phyloP scores from a whole-genome alignment of 768 basidiomycete genomes.

The Kwoniella botswanensis region DNA sequence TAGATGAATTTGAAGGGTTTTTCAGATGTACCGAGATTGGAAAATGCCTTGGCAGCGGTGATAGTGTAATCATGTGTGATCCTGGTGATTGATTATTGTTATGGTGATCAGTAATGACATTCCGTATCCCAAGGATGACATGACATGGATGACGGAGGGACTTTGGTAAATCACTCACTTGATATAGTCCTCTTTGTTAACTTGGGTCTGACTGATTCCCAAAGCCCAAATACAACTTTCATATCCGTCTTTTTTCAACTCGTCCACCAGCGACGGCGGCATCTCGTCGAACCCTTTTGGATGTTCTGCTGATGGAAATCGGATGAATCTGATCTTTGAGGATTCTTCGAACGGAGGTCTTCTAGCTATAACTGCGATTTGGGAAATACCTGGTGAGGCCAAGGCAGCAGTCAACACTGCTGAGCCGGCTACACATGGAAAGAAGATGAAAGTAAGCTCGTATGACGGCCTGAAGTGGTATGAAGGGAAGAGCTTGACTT shows the following conservation, averaged over 20 bases:
- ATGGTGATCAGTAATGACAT: no score
- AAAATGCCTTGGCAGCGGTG: conserved; percentile 54
- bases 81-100: conserved; percentile 6
- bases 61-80: conserved; percentile 60
- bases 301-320: conserved; percentile 26
- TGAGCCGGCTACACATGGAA: conserved; percentile 25
- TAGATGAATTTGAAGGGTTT: conserved; percentile 60
- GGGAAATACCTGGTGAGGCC: conserved; percentile 26
- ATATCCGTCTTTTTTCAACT: conserved; percentile 26
- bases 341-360: conserved; percentile 27
- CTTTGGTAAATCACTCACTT: conserved; percentile 23
- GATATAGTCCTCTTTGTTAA: conserved; percentile 35
- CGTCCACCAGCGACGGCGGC: conserved; percentile 19
- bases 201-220: conserved; percentile 31
- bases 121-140: no score
- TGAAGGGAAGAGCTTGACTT: background rate
- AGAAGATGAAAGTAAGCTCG: background rate
- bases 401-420: conserved; percentile 32
- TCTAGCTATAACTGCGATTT: conserved; percentile 30
- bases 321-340: conserved; percentile 28
- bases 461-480: no score
- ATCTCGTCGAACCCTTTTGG: conserved; percentile 38
- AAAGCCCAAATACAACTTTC: conserved; percentile 35
- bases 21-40: conserved; percentile 46
- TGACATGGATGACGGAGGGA: no score